These are phyloP conservation scores for Cyclotella kingstonii DNA, from an alignment of 108 stramenopile species.

Conservation along the genomic window DNA sequence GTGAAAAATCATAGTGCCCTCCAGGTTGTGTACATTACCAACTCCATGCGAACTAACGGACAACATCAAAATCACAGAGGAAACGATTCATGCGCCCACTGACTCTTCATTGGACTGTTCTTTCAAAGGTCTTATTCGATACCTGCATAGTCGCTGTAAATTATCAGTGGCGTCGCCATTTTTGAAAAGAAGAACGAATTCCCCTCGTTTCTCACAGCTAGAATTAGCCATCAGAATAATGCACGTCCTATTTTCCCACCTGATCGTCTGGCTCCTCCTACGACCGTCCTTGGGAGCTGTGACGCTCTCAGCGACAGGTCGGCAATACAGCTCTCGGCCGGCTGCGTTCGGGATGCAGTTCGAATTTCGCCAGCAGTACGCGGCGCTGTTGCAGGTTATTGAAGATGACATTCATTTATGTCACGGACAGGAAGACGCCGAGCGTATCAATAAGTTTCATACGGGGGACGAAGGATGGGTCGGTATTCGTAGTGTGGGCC, in stretches of 20 bases:
- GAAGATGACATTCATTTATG: slow-evolving; percentile 23
- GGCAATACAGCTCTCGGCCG: slow-evolving; percentile 26
- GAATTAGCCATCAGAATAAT: not conserved
- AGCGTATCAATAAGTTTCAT: not conserved
- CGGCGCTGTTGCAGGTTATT: slow-evolving; percentile 18
- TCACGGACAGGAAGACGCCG: slow-evolving; percentile 4
- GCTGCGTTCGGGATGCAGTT: slow-evolving; percentile 26
- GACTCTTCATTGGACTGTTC: too few species aligned
- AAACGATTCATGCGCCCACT: too few species aligned
- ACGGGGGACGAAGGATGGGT: not conserved
- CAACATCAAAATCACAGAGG: too few species aligned
- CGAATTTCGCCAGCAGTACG: slow-evolving; percentile 33
- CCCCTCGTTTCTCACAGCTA: not conserved
- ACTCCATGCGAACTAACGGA: too few species aligned
- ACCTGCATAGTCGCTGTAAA: too few species aligned
- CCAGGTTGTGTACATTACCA: too few species aligned
- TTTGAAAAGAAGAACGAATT: not conserved
- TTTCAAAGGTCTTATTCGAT: too few species aligned
- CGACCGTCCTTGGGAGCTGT: not conserved
- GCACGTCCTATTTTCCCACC: not conserved
- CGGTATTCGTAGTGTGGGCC: not conserved
- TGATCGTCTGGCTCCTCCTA: not conserved
- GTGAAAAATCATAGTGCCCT: too few species aligned
- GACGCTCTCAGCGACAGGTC: slow-evolving; percentile 14
- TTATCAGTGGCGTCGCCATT: too few species aligned